Percentiles rank a stretch among this genome's conserved stretches.
phyloP scores from a whole-genome alignment of 164 flowering plant species.

The Chloranthus sessilifolius region DNA sequence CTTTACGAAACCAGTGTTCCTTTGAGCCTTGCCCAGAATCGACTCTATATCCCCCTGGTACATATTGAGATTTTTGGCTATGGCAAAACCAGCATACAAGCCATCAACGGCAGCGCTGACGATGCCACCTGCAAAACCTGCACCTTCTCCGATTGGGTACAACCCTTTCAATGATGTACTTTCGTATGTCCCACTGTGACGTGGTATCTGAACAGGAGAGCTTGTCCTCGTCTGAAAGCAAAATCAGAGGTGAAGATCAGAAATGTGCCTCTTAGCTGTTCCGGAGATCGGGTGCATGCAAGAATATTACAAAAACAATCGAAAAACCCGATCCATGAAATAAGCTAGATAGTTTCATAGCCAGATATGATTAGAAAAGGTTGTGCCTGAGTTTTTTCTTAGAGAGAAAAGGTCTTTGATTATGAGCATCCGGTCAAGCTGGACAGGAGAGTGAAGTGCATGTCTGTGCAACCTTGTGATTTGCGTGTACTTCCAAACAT shows the following conservation, averaged over 20 bases:
- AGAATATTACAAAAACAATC: too few species aligned
- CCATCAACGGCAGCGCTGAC: conserved; percentile 99
- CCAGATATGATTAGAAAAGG: too few species aligned
- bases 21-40: conserved; percentile 67
- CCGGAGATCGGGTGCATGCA: too few species aligned
- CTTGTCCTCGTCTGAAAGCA: conserved; percentile 87
- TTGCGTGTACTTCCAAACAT: too few species aligned
- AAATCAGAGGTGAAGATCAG: neutral
- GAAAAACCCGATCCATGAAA: too few species aligned
- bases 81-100: conserved; percentile 81
- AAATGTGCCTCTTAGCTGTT: too few species aligned
- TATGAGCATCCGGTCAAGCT: too few species aligned
- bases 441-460: too few species aligned
- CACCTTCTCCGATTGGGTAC: conserved; percentile 96
- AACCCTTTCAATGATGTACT: conserved; percentile 74
- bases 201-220: conserved; percentile 80
- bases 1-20: conserved; percentile 45
- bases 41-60: conserved; percentile 47
- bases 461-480: too few species aligned
- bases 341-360: too few species aligned
- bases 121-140: conserved; percentile 98
- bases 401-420: too few species aligned
- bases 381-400: too few species aligned
- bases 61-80: conserved; percentile 61
- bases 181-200: conserved; percentile 62